Evolutionary conservation across 164 flowering plant genomes (phyloP), one percentile per base, ranked within the genome.

Genomic region (Stephania yunnanensis): DNA sequence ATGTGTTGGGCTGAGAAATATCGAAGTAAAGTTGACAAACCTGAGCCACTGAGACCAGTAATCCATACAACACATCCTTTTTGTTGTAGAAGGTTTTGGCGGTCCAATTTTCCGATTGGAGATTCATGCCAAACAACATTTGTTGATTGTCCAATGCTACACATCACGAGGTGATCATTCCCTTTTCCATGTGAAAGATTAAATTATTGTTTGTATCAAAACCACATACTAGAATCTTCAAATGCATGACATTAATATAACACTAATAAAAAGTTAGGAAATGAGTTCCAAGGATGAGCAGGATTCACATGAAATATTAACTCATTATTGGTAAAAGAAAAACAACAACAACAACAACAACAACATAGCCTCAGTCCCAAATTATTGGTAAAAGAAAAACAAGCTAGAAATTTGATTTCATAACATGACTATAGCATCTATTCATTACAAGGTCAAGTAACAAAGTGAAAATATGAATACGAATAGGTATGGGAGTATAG

Each of bases 41-140:
- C 96, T 87, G 97, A 92, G 76, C 97, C 94, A 79, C 94, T 90
- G 76, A 92, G 92, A 71, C 97, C 97, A 1, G 97, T 91, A 17
- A 91, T 85, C 97, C 94, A 91, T 73, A 91, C 81, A 48, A 90
- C 93, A 77, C 97, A 89, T 19, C 97, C 97, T 74, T 83, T 92
- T 63, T 92, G 97, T 78, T 87, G 82, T 68, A 92, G 89, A 68
- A 92, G 77, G 67, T 83, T 75, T 78, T 92, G 85, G 77, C 97
- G 85, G 61, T 89, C 90, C 46, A 45, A 70, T 74, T 84, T 92
- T 67, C 80, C 87, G 4, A 92, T 85, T 4, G 93, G 81, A 80
- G 90, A 84, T 73, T 89, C 82, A 79, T 92, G 94, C 97, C 97
- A 92, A 19, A 80, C 69, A 48, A 92, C 87, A 77, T 92, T 92